A percentile compares a stretch with the other conserved stretches of the same genome.
Conservation (phyloP, 805 yeast species). For the Candida xiaguanensis region DNA sequence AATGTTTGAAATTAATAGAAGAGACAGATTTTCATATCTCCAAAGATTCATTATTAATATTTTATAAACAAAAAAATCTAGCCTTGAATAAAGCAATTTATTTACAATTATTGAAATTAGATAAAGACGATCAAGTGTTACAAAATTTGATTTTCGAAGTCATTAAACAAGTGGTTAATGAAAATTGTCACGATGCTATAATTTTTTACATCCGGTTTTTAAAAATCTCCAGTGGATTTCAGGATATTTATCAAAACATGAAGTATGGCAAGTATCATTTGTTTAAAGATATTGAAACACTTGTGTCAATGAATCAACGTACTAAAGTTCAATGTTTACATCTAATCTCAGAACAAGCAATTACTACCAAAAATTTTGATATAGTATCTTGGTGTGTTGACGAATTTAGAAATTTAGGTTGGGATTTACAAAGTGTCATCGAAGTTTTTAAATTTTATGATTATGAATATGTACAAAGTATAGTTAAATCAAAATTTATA, state of each 20-base stretch:
- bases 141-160: constrained; percentile 16
- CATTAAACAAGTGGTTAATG: constrained; percentile 10
- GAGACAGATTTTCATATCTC: constrained; percentile 18
- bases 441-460: neutral
- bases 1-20: constrained; percentile 21
- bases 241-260: constrained; percentile 8
- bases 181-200: neutral
- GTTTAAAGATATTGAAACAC: neutral
- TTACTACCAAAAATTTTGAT: constrained; percentile 18
- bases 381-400: constrained; percentile 26
- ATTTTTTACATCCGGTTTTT: neutral
- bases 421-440: constrained; percentile 11
- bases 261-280: neutral
- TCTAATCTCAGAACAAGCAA: constrained; percentile 20
- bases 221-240: neutral
- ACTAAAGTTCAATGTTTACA: constrained; percentile 18
- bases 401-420: constrained; percentile 28
- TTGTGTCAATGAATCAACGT: constrained; percentile 7
- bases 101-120: constrained; percentile 8
- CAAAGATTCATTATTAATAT: constrained; percentile 24
- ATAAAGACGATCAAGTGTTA: constrained; percentile 13
- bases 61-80: constrained; percentile 10
- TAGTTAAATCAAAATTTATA: neutral
- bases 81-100: neutral
- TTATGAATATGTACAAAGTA: constrained; percentile 7